Base-by-base conservation (phyloP, 2,329 filamentous ascomycete species). In the Grosmannia huntii region DNA sequence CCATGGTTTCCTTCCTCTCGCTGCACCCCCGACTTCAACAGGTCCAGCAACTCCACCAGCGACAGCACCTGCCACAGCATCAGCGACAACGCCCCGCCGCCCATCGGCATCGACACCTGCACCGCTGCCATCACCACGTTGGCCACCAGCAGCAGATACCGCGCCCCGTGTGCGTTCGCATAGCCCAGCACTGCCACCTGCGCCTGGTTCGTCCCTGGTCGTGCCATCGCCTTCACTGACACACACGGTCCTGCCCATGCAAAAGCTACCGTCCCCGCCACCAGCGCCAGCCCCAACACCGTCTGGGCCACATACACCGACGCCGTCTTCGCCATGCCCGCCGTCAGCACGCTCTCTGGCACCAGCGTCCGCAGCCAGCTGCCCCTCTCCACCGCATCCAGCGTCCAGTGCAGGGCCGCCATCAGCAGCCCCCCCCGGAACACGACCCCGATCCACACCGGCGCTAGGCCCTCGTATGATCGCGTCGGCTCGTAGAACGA, bases 71-170 rank as follows among this genome's bases (percentile, higher is more conserved):
- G 92, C 84, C 91, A 92, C 60, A 90, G 75, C 71, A 94, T 83
- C 55, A 97, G 76, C 9, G 83, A 87, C 55, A 97, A 80, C 0
- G 90, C 84, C 55, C 90, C 91, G 59, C 85, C 85, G 56, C 94
- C 94, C 89, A 99, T 95, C 19, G 94, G 94, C 70, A 97, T 97
- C 62, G 92, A 87, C 28, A 97, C 79, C 9, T 96, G 78, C 57
- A 90, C 81, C 59, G 90, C 82, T 0, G 84, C 87, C 10, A 89
- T 78, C 28, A 89, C 78, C 70, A 95, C 84, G 68, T 91, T 90
- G 63, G 89, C 76, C 3, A 90, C 81, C 7, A 97, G 79, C 38
- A 97, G 76, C 64, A 96, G 85, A 72, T 95, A 97, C 31, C 92
- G 86, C 1, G 89, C 87, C 59, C 94, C 94, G 67, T 96, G 86